Percentiles rank a stretch among this genome's conserved stretches.
Conservation (phyloP, 495 filamentous ascomycete genomes). For the Penicillium daleae region DNA sequence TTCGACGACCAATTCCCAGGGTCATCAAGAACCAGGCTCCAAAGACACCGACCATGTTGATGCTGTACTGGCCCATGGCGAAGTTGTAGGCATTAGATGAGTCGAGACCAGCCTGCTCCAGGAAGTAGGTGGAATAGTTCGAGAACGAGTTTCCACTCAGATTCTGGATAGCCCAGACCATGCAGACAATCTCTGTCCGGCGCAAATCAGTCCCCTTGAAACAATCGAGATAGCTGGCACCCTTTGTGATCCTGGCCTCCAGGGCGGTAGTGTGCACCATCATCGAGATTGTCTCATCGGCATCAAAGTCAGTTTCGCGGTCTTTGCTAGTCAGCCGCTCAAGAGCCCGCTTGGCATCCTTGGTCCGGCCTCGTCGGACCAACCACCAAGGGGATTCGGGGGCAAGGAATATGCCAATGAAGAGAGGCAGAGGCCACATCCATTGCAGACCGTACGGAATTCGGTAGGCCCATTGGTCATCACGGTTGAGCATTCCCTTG, state of each 20-base stretch:
- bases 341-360: conserved; percentile 70
- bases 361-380: conserved; percentile 67
- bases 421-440: conserved; percentile 82
- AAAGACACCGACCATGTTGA: conserved; percentile 75
- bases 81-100: conserved; percentile 65
- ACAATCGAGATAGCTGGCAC: conserved; percentile 74
- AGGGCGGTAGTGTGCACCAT: conserved; percentile 81
- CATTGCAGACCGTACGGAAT: conserved; percentile 78
- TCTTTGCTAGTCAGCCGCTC: conserved; percentile 65
- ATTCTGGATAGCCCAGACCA: conserved; percentile 85
- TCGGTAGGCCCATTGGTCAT: conserved; percentile 68
- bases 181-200: conserved; percentile 77
- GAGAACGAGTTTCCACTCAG: conserved; percentile 78
- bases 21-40: conserved; percentile 76
- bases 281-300: conserved; percentile 79
- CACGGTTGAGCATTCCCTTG: conserved; percentile 60
- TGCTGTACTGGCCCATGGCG: conserved; percentile 73
- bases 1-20: conserved; percentile 67
- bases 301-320: conserved; percentile 63
- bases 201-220: conserved; percentile 75
- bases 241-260: conserved; percentile 68
- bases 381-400: conserved; percentile 87
- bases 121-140: conserved; percentile 81
- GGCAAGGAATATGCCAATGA: conserved; percentile 69
- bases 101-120: conserved; percentile 70